These are phyloP conservation scores for Pestalotiopsis sp. DNA, from an alignment of 2,329 filamentous ascomycete genomes.

Conservation along the genomic window DNA sequence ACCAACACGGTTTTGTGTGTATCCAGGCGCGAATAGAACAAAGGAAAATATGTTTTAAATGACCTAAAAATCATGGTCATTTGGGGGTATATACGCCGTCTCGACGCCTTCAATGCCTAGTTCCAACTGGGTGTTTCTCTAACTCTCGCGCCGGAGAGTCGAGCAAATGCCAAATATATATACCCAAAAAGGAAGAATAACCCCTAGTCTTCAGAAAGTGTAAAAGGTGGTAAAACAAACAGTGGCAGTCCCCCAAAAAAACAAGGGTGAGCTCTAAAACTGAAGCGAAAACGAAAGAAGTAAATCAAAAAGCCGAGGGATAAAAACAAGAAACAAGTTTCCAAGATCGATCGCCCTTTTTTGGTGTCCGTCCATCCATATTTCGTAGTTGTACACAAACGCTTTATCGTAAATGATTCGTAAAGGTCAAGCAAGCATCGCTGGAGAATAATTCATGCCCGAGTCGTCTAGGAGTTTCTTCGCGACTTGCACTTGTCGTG, in stretches of 20 bases:
- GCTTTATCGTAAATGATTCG: conserved; percentile 13
- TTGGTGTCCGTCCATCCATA: background rate
- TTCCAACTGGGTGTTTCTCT: background rate
- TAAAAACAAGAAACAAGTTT: background rate
- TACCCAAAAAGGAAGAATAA: background rate
- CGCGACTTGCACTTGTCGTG: conserved; percentile 93
- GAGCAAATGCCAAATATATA: background rate
- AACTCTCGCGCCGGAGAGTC: background rate
- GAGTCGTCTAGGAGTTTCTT: conserved; percentile 42
- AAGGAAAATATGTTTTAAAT: background rate
- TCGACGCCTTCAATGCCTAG: background rate
- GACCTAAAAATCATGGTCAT: background rate
- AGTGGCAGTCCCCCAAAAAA: background rate
- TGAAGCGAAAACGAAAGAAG: background rate
- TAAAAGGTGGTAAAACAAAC: background rate
- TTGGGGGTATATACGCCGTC: conserved; percentile 10
- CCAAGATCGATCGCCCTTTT: background rate
- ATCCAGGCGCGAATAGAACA: conserved; percentile 1
- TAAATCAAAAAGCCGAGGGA: background rate
- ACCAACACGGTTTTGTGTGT: background rate
- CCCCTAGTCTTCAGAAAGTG: background rate
- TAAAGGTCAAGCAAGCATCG: conserved; percentile 2
- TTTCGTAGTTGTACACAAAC: conserved; percentile 2
- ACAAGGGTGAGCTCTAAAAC: background rate
- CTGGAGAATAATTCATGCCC: background rate